Evolutionary conservation across 805 yeast species (phyloP).

Genomic region (Lipomyces sp.): DNA sequence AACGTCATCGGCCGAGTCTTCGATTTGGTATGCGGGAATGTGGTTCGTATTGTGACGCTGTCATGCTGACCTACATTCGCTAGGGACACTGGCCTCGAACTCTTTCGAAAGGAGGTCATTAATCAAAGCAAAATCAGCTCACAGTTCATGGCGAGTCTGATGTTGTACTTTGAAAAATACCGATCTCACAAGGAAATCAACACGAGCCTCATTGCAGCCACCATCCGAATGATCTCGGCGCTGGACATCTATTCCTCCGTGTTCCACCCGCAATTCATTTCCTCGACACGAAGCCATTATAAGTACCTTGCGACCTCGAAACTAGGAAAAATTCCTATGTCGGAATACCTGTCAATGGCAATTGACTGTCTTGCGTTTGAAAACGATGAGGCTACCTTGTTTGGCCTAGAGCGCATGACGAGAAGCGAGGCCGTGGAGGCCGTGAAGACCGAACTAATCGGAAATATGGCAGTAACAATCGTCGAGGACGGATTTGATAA

Average conservation of each 20-base stretch:
- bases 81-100: slow-evolving; percentile 22
- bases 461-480: background rate
- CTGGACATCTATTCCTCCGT: slow-evolving; percentile 12
- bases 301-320: slow-evolving; percentile 7
- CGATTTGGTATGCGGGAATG: slow-evolving; percentile 25
- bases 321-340: slow-evolving; percentile 2
- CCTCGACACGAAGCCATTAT: slow-evolving; percentile 17
- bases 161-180: slow-evolving; percentile 7
- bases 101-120: slow-evolving; percentile 16
- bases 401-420: slow-evolving; percentile 14
- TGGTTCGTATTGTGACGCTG: background rate
- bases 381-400: slow-evolving; percentile 12
- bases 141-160: slow-evolving; percentile 10
- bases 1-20: slow-evolving; percentile 9
- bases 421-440: slow-evolving; percentile 10
- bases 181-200: slow-evolving; percentile 4
- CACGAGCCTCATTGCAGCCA: background rate
- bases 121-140: slow-evolving; percentile 3
- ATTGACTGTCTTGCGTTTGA: slow-evolving; percentile 10
- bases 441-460: slow-evolving; percentile 11
- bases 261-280: slow-evolving; percentile 18
- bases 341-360: slow-evolving; percentile 18
- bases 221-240: slow-evolving; percentile 16
- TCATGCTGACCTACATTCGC: background rate
- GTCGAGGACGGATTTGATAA: slow-evolving; percentile 21